phyloP scores from a whole-genome alignment of 2,329 filamentous ascomycete species.

The Chrysoporthe puriensis region DNA sequence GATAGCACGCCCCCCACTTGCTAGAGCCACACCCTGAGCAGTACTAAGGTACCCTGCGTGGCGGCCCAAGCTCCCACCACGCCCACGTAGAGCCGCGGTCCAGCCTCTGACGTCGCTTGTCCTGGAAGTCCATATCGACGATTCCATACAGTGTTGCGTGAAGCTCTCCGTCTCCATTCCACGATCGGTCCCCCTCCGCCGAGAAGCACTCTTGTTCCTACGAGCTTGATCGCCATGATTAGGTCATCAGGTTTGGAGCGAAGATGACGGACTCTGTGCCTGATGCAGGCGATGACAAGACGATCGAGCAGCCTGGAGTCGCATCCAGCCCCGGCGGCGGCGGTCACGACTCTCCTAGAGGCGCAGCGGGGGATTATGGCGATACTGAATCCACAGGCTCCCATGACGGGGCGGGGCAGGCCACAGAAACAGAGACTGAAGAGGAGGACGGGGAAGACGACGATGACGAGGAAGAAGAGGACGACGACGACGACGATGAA shows the following conservation, averaged over 20 bases:
- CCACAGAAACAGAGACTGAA: slow-evolving; percentile 20
- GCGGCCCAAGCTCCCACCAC: slow-evolving; percentile 8
- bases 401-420: neutral
- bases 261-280: slow-evolving; percentile 30
- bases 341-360: neutral
- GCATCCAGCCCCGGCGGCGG: neutral
- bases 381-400: no score
- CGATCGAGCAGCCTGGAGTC: slow-evolving; percentile 10
- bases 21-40: neutral
- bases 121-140: neutral
- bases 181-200: neutral
- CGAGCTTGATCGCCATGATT: slow-evolving; percentile 25
- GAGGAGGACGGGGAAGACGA: slow-evolving; percentile 41
- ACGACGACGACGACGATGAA: slow-evolving; percentile 77
- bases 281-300: slow-evolving; percentile 27
- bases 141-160: slow-evolving; percentile 2
- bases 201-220: neutral
- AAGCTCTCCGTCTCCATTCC: neutral
- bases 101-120: slow-evolving; percentile 25
- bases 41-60: neutral
- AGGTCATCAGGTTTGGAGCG: slow-evolving; percentile 24
- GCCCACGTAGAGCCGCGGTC: slow-evolving; percentile 5
- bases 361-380: neutral
- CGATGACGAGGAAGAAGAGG: slow-evolving; percentile 50
- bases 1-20: slow-evolving; percentile 14